Evolutionary conservation across 192 early-diverging fungal genomes (phyloP), one percentile per base, ranked within the genome.

Genomic region (Linnemannia elongata): DNA sequence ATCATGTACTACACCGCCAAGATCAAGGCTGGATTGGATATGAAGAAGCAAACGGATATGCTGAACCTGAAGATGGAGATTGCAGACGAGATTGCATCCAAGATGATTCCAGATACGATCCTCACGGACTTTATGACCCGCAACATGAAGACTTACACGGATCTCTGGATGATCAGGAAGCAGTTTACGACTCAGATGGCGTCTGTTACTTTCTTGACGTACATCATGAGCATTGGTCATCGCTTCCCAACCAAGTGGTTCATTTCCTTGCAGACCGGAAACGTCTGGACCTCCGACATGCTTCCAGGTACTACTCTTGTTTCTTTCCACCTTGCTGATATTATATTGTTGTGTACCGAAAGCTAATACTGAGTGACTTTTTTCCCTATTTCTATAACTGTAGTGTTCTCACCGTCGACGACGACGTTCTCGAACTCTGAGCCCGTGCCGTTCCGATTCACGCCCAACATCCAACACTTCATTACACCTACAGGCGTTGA

Each of bases 381-480:
- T 38, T 77, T n/a, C 10, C 27, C 22, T 68, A 20, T 17, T n/a
- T 79, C 3, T 18, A 73, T 72, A 8, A 45, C n/a, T 74, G 18
- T 73, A 90, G 88, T 90, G 4, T 92, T 88, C 83, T 88, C 88
- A 9, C 88, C 82, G 66, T 72, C 74, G 27, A 88, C 82, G 6
- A 92, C 93, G 4, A 81, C 90, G 18, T 91, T 93, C 55, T 93
- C 93, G 75, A 95, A 92, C 87, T 92, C 90, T 42, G 99, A 99
- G 87, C 87, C 95, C 6, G 96, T 99, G 35, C 99, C 98, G 6
- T 99, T 99, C 96, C 93, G 99, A 13, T 93, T 99, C 88, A 99
- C 99, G 13, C 99, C 98, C 18, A 98, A 97, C 89, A 95, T 99
- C 72, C 98, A 99, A 91, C 89, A 95, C 44, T 99, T 99, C 90